Conservation (phyloP, 768 basidiomycete genomes). For the Lyophyllum semitale region DNA sequence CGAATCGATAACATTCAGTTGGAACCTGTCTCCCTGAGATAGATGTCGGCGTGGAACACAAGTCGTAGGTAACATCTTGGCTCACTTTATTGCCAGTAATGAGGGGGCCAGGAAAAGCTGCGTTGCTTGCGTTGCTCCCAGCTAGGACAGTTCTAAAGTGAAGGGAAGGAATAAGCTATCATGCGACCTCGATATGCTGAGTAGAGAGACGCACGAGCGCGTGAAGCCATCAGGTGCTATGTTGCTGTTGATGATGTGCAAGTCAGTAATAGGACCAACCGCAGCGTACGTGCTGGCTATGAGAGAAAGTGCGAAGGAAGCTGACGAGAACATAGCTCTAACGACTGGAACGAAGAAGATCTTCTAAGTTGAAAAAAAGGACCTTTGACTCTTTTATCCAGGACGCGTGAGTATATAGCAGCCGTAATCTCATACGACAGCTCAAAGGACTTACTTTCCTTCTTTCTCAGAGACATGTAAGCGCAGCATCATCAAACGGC, state of each 20-base stretch:
- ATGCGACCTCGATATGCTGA: background rate
- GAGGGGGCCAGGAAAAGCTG: slow-evolving; percentile 19
- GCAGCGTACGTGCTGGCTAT: slow-evolving; percentile 2
- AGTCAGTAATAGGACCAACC: slow-evolving; percentile 30
- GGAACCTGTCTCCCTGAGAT: slow-evolving; percentile 42
- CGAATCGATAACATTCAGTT: slow-evolving; percentile 47
- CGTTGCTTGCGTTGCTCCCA: slow-evolving; percentile 7
- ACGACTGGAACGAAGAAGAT: background rate
- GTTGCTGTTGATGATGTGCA: slow-evolving; percentile 40
- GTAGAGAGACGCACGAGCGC: slow-evolving; percentile 14
- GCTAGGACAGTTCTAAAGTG: slow-evolving; percentile 24
- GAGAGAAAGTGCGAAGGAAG: background rate
- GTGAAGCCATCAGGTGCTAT: slow-evolving; percentile 51
- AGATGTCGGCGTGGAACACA: background rate
- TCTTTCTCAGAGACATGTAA: background rate
- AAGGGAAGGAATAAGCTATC: background rate
- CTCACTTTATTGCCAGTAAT: slow-evolving; percentile 34
- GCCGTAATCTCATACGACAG: background rate
- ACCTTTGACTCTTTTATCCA: background rate
- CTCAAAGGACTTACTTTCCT: background rate
- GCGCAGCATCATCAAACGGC: background rate
- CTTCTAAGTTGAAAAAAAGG: background rate
- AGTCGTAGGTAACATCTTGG: background rate
- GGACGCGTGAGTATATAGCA: background rate
- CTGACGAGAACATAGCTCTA: background rate